phyloP scores from a whole-genome alignment of 1,139 yeast genomes.

The Pichia sp. region DNA sequence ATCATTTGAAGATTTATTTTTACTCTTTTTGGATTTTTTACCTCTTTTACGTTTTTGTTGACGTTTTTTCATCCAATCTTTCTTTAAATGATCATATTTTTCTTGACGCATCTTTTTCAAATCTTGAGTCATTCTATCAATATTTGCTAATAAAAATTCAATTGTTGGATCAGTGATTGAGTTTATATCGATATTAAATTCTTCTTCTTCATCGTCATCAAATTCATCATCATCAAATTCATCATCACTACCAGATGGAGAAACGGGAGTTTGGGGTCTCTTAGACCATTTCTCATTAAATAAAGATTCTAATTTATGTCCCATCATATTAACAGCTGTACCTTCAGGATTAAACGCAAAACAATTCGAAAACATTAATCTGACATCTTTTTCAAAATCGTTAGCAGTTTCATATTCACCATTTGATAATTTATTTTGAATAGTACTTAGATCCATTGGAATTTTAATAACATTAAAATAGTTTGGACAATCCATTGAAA shows the following conservation, averaged over 20 bases:
- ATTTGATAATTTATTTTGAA: constrained; percentile 71
- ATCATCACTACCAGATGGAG: constrained; percentile 43
- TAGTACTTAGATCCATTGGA: constrained; percentile 94
- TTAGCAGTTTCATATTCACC: constrained; percentile 87
- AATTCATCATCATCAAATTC: constrained; percentile 37
- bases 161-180: constrained; percentile 87
- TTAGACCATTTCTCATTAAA: constrained; percentile 88
- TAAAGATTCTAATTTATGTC: constrained; percentile 78
- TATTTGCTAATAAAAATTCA: constrained; percentile 78
- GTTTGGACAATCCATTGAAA: constrained; percentile 86
- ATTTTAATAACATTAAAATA: constrained; percentile 77
- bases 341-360: constrained; percentile 93
- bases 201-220: constrained; percentile 34
- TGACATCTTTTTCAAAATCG: constrained; percentile 76
- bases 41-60: constrained; percentile 24
- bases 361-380: constrained; percentile 81
- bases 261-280: constrained; percentile 70
- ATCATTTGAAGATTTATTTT: not conserved
- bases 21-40: constrained; percentile 18
- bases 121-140: constrained; percentile 79
- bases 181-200: constrained; percentile 65
- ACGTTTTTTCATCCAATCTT: constrained; percentile 56
- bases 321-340: constrained; percentile 92
- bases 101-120: constrained; percentile 72
- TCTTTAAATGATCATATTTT: constrained; percentile 32